A percentile compares a stretch with the other conserved stretches of the same genome.
Conservation (phyloP, 495 filamentous ascomycete genomes). For the Xylaria flabelliformis region DNA sequence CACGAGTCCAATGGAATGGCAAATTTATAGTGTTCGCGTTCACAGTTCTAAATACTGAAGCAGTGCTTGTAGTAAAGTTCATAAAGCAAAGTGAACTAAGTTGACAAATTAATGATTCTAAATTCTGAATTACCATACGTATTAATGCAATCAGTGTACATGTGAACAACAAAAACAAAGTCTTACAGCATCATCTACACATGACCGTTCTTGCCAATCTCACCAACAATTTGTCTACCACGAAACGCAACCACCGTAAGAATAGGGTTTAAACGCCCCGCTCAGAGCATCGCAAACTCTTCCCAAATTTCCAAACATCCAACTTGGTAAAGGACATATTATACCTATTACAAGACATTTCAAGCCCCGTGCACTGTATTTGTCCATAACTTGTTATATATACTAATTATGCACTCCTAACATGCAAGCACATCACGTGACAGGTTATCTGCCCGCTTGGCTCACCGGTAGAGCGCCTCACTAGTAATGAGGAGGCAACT, state of each 20-base stretch:
- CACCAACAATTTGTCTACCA: too few species aligned
- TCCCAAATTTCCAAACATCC: background rate
- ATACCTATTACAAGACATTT: background rate
- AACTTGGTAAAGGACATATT: background rate
- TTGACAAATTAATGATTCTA: too few species aligned
- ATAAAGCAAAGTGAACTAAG: too few species aligned
- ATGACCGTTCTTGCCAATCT: too few species aligned
- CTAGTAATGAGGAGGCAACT: slow-evolving; percentile 25
- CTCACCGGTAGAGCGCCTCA: slow-evolving; percentile 25
- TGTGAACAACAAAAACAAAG: too few species aligned
- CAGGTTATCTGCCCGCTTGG: slow-evolving; percentile 12
- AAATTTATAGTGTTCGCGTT: background rate
- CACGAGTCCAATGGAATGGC: background rate
- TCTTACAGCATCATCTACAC: too few species aligned
- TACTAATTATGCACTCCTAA: background rate
- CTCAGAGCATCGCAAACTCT: background rate
- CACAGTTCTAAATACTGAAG: background rate
- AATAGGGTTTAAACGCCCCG: background rate
- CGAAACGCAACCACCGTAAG: background rate
- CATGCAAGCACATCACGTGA: background rate
- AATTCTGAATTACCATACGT: too few species aligned
- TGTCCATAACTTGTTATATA: too few species aligned
- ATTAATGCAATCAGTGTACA: too few species aligned
- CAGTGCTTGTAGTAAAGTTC: background rate
- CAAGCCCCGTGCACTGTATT: too few species aligned